Conservation (phyloP, 2,329 filamentous ascomycete species). For the Colletotrichum lini region DNA sequence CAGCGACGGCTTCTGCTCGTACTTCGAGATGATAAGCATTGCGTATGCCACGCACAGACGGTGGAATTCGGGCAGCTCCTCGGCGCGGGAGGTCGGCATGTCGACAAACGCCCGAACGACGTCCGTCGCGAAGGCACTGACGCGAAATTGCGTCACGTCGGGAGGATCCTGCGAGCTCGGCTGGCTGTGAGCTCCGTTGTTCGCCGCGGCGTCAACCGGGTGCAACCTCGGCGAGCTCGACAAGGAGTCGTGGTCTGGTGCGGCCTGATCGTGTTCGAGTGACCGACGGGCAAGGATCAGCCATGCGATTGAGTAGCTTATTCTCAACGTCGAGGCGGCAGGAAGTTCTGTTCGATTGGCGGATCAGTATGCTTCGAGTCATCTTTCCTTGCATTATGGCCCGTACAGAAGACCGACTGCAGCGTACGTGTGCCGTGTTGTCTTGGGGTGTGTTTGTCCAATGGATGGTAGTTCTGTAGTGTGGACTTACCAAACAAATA, state of each 20-base stretch:
- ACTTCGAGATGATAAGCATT: conserved; percentile 39
- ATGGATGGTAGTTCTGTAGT: neutral
- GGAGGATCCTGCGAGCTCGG: conserved; percentile 1
- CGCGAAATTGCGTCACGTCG: conserved; percentile 32
- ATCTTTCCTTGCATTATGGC: neutral
- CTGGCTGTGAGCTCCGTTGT: neutral
- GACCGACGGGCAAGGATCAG: conserved; percentile 48
- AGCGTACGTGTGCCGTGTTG: neutral
- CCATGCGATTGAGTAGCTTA: conserved; percentile 53
- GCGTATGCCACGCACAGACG: conserved; percentile 39
- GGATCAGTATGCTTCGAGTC: neutral
- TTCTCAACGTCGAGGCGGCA: conserved; percentile 52
- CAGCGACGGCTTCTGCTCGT: conserved; percentile 25
- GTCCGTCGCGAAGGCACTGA: conserved; percentile 34
- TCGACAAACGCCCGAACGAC: conserved; percentile 36
- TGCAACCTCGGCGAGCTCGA: conserved; percentile 33
- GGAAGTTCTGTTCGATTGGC: conserved; percentile 46
- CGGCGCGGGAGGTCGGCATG: conserved; percentile 36
- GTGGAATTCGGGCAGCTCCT: conserved; percentile 40
- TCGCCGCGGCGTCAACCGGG: conserved; percentile 16
- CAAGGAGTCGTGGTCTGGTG: conserved; percentile 36
- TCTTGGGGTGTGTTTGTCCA: neutral
- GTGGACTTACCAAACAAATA: conserved; percentile 50
- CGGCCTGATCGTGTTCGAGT: conserved; percentile 35
- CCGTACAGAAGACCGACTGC: no score